phyloP scores from a whole-genome alignment of 2,329 filamentous ascomycete genomes.

The Fusarium sp. region DNA sequence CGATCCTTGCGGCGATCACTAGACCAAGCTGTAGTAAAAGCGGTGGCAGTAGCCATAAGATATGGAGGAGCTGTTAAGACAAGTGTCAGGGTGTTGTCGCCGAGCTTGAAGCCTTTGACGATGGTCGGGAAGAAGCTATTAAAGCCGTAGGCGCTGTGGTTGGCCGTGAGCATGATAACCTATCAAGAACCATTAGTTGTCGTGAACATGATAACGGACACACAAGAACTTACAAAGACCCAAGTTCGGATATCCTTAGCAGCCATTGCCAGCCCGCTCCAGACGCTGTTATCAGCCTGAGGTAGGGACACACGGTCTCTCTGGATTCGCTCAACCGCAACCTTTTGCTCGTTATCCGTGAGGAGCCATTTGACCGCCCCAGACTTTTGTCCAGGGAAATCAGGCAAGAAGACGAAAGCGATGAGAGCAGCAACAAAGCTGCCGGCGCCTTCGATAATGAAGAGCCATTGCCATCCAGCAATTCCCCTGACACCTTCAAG shows the following conservation, averaged over 20 bases:
- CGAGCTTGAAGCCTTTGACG: constrained; percentile 33
- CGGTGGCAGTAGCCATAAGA: constrained; percentile 30
- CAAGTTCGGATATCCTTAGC: constrained; percentile 40
- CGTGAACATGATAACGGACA: background rate
- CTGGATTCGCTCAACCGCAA: constrained; percentile 30
- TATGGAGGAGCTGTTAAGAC: constrained; percentile 43
- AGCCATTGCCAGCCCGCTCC: constrained; percentile 39
- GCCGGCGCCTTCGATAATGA: constrained; percentile 69
- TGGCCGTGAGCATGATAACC: constrained; percentile 31
- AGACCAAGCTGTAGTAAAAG: constrained; percentile 31
- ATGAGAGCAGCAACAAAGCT: constrained; percentile 34
- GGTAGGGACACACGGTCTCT: constrained; percentile 40
- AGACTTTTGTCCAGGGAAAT: constrained; percentile 29
- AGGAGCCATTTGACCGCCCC: constrained; percentile 20
- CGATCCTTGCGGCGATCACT: constrained; percentile 36
- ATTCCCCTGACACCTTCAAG: constrained; percentile 59
- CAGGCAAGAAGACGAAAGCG: constrained; percentile 28
- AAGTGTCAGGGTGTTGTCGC: constrained; percentile 35
- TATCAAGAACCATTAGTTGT: background rate
- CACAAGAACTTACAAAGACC: constrained; percentile 28
- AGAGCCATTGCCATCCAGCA: constrained; percentile 62
- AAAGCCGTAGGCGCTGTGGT: constrained; percentile 40
- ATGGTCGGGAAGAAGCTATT: constrained; percentile 44
- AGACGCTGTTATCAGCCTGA: constrained; percentile 11
- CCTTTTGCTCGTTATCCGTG: constrained; percentile 8